A percentile compares a stretch with the other conserved stretches of the same genome.
These are phyloP conservation scores for Aspergillus sp. DNA, from an alignment of 2,329 filamentous ascomycete genomes.

Conservation along the genomic window DNA sequence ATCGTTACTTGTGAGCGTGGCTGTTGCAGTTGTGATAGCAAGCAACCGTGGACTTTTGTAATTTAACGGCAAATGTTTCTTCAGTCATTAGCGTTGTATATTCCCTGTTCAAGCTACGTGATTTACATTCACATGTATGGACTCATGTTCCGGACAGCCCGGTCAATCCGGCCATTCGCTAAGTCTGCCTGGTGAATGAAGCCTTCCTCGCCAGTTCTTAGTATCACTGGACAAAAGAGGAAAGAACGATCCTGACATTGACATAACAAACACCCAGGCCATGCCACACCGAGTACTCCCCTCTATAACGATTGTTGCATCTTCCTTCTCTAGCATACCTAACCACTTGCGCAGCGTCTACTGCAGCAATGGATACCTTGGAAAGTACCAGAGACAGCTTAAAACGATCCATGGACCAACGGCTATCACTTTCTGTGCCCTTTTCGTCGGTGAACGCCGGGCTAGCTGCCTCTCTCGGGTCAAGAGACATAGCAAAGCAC, in stretches of 20 bases:
- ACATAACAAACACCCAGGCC: neutral
- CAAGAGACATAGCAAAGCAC: neutral
- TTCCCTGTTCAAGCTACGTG: too few species aligned
- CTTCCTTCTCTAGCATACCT: neutral
- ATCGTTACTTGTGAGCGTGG: too few species aligned
- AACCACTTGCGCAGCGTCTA: neutral
- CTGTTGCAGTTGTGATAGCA: too few species aligned
- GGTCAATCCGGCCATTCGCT: neutral
- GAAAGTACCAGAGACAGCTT: neutral
- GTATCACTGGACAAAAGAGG: neutral
- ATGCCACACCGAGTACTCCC: neutral
- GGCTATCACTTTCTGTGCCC: neutral
- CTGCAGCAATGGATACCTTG: neutral
- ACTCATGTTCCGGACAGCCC: neutral
- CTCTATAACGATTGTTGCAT: neutral
- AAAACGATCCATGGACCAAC: neutral
- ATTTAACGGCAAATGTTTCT: too few species aligned
- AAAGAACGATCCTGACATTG: conserved; percentile 5
- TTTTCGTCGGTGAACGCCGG: neutral
- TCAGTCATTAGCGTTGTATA: too few species aligned
- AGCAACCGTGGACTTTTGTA: too few species aligned
- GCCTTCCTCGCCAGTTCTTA: neutral
- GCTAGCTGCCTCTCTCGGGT: neutral
- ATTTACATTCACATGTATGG: too few species aligned
- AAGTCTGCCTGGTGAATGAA: conserved; percentile 1